Conservation (phyloP, 345 rosid species). For the Eucalyptus albens region DNA sequence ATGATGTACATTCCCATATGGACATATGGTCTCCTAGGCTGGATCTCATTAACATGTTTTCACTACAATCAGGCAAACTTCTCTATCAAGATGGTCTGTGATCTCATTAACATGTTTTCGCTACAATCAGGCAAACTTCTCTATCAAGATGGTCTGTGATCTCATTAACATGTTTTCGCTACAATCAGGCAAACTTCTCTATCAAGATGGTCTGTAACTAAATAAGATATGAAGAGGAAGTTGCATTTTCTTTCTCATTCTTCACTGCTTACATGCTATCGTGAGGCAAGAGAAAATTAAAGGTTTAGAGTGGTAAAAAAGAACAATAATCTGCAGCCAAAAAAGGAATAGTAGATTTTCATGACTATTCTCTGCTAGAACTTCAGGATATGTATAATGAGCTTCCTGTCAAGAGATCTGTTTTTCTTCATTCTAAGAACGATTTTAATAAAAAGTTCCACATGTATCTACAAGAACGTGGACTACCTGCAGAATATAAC, state of each 20-base stretch:
- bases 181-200: background rate
- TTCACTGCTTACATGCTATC: background rate
- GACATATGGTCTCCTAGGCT: background rate
- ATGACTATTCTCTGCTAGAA: too few relatives aligned
- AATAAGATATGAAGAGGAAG: background rate
- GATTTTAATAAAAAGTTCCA: too few relatives aligned
- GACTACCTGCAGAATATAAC: too few relatives aligned
- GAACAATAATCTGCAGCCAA: too few relatives aligned
- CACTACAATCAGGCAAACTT: background rate
- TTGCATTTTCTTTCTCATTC: background rate
- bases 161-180: background rate
- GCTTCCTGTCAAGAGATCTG: too few relatives aligned
- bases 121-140: background rate
- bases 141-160: background rate
- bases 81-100: background rate
- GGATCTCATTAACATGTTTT: background rate
- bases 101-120: too few relatives aligned
- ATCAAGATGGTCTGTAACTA: background rate
- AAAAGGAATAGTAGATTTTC: too few relatives aligned
- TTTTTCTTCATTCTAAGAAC: too few relatives aligned
- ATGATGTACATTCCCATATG: background rate
- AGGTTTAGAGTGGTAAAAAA: too few relatives aligned
- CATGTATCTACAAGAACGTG: too few relatives aligned
- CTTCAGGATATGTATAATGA: too few relatives aligned
- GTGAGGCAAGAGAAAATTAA: background rate